Evolutionary conservation across 176 grass and related monocot genomes (phyloP).

Genomic region (Oryza meyeriana): DNA sequence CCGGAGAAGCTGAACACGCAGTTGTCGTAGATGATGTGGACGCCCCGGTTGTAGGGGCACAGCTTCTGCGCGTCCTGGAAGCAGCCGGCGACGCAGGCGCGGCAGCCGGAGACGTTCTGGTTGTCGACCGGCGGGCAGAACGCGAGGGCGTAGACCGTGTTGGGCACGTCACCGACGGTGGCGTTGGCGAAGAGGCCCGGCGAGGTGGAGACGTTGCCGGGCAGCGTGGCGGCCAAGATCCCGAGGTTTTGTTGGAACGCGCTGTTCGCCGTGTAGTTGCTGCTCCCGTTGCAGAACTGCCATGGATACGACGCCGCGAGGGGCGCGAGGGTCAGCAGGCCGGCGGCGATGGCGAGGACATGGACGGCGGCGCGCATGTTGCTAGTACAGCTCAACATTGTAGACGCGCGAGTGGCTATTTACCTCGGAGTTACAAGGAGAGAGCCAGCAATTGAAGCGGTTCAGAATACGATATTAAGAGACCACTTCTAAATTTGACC

Average conservation of each 20-base stretch:
- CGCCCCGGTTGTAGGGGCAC: not conserved
- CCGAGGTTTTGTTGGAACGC: not conserved
- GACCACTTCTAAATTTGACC: too few species aligned
- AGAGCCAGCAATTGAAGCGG: not conserved
- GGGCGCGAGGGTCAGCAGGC: not conserved
- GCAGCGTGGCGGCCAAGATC: not conserved
- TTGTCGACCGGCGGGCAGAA: not conserved
- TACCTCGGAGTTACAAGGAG: not conserved
- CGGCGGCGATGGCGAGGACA: not conserved
- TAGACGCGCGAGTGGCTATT: too few species aligned
- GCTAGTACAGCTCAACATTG: not conserved
- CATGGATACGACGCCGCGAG: not conserved
- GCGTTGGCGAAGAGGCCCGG: not conserved
- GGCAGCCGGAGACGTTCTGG: constrained; percentile 13
- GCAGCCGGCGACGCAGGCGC: constrained; percentile 13
- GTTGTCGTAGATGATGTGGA: constrained; percentile 22
- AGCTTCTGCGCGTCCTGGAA: not conserved
- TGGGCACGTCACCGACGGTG: not conserved
- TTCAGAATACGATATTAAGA: not conserved
- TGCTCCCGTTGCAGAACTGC: not conserved
- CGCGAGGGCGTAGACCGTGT: not conserved
- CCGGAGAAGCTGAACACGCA: constrained; percentile 37
- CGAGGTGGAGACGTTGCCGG: not conserved
- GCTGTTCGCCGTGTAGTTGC: not conserved
- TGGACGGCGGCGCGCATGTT: not conserved